Conservation (phyloP, 768 basidiomycete genomes). For the Pleurotus giganteus region DNA sequence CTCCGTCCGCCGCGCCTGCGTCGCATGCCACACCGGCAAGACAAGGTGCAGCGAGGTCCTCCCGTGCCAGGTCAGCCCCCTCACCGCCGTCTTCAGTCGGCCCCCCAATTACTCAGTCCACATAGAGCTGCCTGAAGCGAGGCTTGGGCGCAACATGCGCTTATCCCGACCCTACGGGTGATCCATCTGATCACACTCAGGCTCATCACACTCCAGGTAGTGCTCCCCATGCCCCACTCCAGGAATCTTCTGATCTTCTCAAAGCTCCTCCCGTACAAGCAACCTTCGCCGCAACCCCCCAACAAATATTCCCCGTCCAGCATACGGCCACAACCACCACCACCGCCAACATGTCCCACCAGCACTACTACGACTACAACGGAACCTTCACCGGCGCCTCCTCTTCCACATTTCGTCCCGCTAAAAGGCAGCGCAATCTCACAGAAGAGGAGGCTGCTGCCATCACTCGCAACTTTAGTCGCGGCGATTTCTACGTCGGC, state of each 20-base stretch:
- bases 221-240: not conserved
- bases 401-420: slow-evolving; percentile 76
- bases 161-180: slow-evolving; percentile 70
- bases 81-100: slow-evolving; percentile 4
- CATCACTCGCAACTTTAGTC: slow-evolving; percentile 77
- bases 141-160: slow-evolving; percentile 68
- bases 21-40: slow-evolving; percentile 81
- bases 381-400: slow-evolving; percentile 64
- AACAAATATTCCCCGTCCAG: slow-evolving; percentile 47
- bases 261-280: slow-evolving; percentile 31
- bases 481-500: slow-evolving; percentile 83
- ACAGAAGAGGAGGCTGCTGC: slow-evolving; percentile 84
- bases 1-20: slow-evolving; percentile 77
- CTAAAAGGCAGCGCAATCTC: slow-evolving; percentile 73
- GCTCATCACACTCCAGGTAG: slow-evolving; percentile 17
- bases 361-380: slow-evolving; percentile 80
- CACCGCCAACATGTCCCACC: slow-evolving; percentile 49
- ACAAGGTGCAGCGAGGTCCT: slow-evolving; percentile 80
- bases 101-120: slow-evolving; percentile 5
- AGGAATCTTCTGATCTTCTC: slow-evolving; percentile 12
- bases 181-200: slow-evolving; percentile 40
- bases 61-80: slow-evolving; percentile 65
- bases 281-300: slow-evolving; percentile 34
- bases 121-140: slow-evolving; percentile 78
- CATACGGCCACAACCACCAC: slow-evolving; percentile 34